Evolutionary conservation across 331 rosid species (phyloP).

Genomic region (Quercus lobata): DNA sequence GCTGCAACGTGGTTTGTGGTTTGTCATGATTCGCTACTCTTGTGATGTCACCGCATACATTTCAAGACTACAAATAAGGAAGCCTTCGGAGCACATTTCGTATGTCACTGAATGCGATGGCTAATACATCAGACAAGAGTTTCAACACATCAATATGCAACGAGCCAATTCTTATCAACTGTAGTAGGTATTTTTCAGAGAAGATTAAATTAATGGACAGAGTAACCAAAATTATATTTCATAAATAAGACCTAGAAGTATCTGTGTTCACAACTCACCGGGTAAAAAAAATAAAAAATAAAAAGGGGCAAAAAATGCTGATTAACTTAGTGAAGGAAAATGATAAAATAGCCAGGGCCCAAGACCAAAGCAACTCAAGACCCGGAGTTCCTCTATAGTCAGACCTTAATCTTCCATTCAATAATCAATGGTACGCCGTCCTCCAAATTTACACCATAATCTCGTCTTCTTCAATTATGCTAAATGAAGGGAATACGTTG

Average conservation of each 20-base stretch:
- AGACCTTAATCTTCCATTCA: conserved; percentile 28
- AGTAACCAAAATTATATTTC: background rate
- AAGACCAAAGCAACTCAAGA: background rate
- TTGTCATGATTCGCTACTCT: background rate
- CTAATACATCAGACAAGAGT: background rate
- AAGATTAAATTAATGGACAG: background rate
- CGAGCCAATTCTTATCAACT: background rate
- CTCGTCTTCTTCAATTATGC: conserved; percentile 31
- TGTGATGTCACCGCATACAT: too few species aligned
- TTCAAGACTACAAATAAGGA: background rate
- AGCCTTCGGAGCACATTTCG: background rate
- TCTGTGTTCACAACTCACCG: background rate
- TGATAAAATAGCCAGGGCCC: background rate
- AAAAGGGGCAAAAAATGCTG: background rate
- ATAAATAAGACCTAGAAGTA: background rate
- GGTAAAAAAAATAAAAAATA: too few species aligned
- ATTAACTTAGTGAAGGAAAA: background rate
- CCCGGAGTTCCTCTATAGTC: background rate
- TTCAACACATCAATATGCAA: background rate
- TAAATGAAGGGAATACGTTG: conserved; percentile 27
- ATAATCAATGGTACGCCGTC: too few species aligned
- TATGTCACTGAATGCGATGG: background rate
- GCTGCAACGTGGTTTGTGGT: background rate
- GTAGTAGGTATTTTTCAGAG: background rate
- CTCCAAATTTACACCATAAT: conserved; percentile 34